Conservation (phyloP, 352 stramenopile genomes). For the Globisporangium emineosum region DNA sequence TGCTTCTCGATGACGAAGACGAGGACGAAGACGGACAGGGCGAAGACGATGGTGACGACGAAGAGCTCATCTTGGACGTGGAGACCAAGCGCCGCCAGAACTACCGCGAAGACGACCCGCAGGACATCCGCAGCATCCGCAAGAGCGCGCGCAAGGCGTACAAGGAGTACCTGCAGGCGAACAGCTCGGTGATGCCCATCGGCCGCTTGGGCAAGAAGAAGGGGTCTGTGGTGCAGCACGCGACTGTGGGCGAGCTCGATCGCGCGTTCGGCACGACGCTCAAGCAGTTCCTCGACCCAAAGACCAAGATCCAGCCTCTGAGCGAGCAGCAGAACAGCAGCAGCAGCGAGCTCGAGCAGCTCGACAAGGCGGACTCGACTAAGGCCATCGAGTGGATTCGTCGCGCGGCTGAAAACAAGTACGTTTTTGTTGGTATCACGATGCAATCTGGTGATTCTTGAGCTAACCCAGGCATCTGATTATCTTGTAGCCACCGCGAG, state of each 20-base stretch:
- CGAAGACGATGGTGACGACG: slow-evolving; percentile 16
- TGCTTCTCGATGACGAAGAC: slow-evolving; percentile 50
- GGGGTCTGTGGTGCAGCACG: slow-evolving; percentile 22
- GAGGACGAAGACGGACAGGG: slow-evolving; percentile 19
- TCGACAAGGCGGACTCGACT: slow-evolving; percentile 45
- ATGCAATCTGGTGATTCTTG: background rate
- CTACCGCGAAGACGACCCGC: slow-evolving; percentile 36
- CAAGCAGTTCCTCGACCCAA: slow-evolving; percentile 63
- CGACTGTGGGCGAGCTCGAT: slow-evolving; percentile 55
- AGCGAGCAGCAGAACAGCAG: slow-evolving; percentile 22
- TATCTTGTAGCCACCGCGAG: slow-evolving; percentile 44
- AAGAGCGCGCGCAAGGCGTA: slow-evolving; percentile 75
- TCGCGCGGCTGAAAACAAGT: slow-evolving; percentile 65
- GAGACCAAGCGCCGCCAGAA: slow-evolving; percentile 64
- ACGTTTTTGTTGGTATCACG: background rate
- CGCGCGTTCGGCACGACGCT: slow-evolving; percentile 71
- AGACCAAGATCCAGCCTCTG: slow-evolving; percentile 47
- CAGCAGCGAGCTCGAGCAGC: slow-evolving; percentile 19
- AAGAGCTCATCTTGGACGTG: slow-evolving; percentile 60
- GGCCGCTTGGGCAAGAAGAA: slow-evolving; percentile 25
- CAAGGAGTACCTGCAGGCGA: slow-evolving; percentile 63
- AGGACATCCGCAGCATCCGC: slow-evolving; percentile 74
- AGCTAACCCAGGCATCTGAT: background rate
- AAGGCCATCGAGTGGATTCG: slow-evolving; percentile 81
- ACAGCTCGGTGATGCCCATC: slow-evolving; percentile 23